phyloP scores from a whole-genome alignment of 2,329 filamentous ascomycete genomes.

The Verticillium nubilum region DNA sequence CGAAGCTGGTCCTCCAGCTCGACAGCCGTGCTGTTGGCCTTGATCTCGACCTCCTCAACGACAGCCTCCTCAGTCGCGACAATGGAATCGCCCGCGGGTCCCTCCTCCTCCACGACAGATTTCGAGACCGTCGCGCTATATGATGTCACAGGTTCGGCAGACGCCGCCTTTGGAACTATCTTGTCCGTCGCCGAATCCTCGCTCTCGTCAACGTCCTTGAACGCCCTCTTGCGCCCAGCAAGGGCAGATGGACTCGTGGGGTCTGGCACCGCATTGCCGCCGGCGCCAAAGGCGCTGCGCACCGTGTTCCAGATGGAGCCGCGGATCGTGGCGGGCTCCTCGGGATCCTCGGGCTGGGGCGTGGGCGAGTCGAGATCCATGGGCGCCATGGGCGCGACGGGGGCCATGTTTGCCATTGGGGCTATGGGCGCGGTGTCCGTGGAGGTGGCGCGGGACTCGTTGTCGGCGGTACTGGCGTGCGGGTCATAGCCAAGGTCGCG shows the following conservation, averaged over 20 bases:
- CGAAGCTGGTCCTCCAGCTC: neutral
- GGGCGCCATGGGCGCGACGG: neutral
- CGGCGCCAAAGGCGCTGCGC: neutral
- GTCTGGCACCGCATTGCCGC: neutral
- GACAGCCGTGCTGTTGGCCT: neutral
- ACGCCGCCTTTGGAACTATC: neutral
- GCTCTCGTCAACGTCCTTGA: constrained; percentile 13
- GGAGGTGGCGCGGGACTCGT: neutral
- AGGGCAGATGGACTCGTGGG: neutral
- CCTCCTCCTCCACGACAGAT: neutral
- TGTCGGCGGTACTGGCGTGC: neutral
- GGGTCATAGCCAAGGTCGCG: neutral
- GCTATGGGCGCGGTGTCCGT: neutral
- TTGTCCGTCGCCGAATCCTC: constrained; percentile 9
- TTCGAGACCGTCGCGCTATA: neutral
- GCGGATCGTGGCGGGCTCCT: neutral
- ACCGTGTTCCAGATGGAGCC: neutral
- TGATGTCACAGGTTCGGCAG: neutral
- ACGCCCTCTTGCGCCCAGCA: constrained; percentile 1
- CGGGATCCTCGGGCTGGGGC: neutral
- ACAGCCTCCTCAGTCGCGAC: neutral
- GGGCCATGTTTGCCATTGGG: constrained; percentile 1
- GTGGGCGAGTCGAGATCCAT: neutral
- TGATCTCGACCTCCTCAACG: neutral
- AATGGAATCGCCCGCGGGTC: neutral